Percentiles rank a stretch among this genome's conserved stretches.
phyloP scores from a whole-genome alignment of 257 asterid species.

The Linderniella brevidens region DNA sequence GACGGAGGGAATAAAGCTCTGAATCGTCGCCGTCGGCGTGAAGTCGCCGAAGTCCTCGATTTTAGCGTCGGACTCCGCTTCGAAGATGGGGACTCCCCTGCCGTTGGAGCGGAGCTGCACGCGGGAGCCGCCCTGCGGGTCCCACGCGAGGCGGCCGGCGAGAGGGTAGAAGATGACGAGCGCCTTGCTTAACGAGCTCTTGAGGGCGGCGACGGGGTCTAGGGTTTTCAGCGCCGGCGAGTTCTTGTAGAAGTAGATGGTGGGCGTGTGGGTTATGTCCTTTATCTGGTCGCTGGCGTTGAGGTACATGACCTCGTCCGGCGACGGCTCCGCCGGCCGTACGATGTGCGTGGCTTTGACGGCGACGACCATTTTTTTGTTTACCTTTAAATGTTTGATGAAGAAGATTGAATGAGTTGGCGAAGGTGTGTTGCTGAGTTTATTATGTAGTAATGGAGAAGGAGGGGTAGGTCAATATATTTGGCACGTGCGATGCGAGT shows the following conservation, averaged over 20 bases:
- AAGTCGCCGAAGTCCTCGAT: conserved; percentile 26
- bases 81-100: conserved; percentile 20
- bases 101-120: conserved; percentile 34
- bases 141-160: conserved; percentile 32
- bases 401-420: too few relatives aligned
- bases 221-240: conserved; percentile 8
- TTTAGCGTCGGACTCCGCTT: conserved; percentile 21
- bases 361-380: conserved; percentile 12
- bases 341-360: conserved; percentile 30
- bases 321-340: conserved; percentile 42
- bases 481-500: too few relatives aligned
- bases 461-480: too few relatives aligned
- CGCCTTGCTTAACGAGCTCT: conserved; percentile 19
- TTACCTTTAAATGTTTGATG: too few relatives aligned
- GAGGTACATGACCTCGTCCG: conserved; percentile 21
- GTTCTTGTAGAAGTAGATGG: conserved; percentile 31
- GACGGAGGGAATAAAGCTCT: conserved; percentile 25
- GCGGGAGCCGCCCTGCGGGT: conserved; percentile 22
- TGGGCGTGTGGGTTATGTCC: conserved; percentile 40
- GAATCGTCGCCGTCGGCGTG: conserved; percentile 27
- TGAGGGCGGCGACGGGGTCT: conserved; percentile 14
- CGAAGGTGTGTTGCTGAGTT: too few relatives aligned
- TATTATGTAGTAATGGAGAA: too few relatives aligned
- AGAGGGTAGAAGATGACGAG: conserved; percentile 41
- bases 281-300: conserved; percentile 37